These are phyloP conservation scores for Vitis cinerea DNA, from an alignment of 164 flowering plant genomes.

Conservation along the genomic window DNA sequence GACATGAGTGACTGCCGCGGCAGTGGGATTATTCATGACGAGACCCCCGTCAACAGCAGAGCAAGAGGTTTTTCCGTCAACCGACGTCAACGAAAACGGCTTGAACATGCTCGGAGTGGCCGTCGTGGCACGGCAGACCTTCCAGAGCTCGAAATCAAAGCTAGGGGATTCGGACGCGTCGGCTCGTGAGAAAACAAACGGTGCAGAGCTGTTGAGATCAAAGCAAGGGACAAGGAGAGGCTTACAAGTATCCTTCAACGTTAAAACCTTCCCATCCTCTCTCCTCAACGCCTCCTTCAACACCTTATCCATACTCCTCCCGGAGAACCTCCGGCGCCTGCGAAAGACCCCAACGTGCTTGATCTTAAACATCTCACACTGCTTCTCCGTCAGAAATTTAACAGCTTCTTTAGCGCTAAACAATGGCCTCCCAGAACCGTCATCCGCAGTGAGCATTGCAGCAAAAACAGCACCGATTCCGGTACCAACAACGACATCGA, in stretches of 20 bases:
- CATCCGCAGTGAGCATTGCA: conserved; percentile 53
- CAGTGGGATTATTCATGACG: conserved; percentile 95
- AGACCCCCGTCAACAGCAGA: conserved; percentile 86
- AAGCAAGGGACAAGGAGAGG: conserved; percentile 71
- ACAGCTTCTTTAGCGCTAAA: conserved; percentile 53
- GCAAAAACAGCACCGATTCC: conserved; percentile 69
- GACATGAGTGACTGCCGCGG: conserved; percentile 92
- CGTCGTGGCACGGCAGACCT: conserved; percentile 68
- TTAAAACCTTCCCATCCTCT: conserved; percentile 44
- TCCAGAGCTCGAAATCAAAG: conserved; percentile 70
- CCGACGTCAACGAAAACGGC: conserved; percentile 60
- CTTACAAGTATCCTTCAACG: conserved; percentile 70
- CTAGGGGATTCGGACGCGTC: conserved; percentile 67
- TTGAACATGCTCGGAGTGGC: conserved; percentile 62
- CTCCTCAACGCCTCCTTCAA: conserved; percentile 42
- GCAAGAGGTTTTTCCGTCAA: conserved; percentile 77
- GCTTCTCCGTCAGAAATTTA: conserved; percentile 19
- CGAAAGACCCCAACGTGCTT: conserved; percentile 29
- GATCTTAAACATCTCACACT: conserved; percentile 34
- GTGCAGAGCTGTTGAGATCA: conserved; percentile 65
- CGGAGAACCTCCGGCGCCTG: conserved; percentile 38
- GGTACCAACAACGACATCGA: conserved; percentile 61
- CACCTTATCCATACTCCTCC: conserved; percentile 46
- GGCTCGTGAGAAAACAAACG: conserved; percentile 76
- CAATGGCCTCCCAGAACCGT: conserved; percentile 52